Evolutionary conservation across 768 basidiomycete genomes (phyloP), one percentile per base, ranked within the genome.

Genomic region (Podaxis mareebaensis): DNA sequence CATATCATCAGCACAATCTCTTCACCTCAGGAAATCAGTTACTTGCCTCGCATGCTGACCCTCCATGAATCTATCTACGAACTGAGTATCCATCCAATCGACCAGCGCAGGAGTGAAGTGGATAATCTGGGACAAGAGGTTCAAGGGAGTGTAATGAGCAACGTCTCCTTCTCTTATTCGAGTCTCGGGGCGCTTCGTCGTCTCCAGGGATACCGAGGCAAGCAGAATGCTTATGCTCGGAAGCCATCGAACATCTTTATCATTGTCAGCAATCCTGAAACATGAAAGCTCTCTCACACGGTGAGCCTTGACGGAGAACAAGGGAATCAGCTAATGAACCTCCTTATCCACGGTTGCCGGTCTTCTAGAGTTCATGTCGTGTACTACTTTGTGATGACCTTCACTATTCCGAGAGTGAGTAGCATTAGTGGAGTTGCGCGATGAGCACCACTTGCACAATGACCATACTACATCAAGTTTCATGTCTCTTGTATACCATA

Each of bases 11-110:
- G 30, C 4, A 24, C 44, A 5, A 6, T 10, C 22, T 46, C 15
- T 20, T 20, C n/a, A 8, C 5, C 20, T 3, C n/a, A 8, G 20
- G 17, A 46, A 2, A 42, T 6, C 17, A 5, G 42, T 44, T 15
- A 38, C 58, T 24, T 22, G 49, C 58, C 58, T 59, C 28, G 28
- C 30, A 36, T 59, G 58, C 33, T 59, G 46, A 39, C 58, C 58
- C 30, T 49, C 58, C 28, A 59, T 51, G 48, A 20, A 48, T 15
- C 33, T 48, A 38, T 40, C 39, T 24, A 46, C 44, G 17, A 22
- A 17, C 20, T 20, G 44, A 17, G 10, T 2, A 46, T 46, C 44
- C n/a, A 8, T 17, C 44, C 1, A 20, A 20, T 46, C 20, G 44
- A 7, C 44, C 7, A 46, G n/a, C 44, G 44, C 7, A 10, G 6